Percentiles rank a stretch among this genome's conserved stretches.
Evolutionary conservation across 2,329 filamentous ascomycete species (phyloP).

Genomic region (Calonectria pauciramosa): DNA sequence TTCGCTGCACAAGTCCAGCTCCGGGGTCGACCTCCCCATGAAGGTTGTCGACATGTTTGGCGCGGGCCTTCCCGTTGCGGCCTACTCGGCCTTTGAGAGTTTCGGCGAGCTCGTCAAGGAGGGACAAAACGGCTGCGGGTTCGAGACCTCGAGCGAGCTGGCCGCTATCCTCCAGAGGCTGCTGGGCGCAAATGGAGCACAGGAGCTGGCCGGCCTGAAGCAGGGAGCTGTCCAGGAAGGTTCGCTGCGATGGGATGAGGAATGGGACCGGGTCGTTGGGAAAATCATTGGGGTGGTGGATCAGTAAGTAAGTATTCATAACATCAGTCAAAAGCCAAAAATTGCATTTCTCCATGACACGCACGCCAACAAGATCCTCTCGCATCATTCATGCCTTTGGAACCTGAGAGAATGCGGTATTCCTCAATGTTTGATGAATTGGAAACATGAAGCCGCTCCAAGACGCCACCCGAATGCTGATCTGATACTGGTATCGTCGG

Average conservation of each 20-base stretch:
- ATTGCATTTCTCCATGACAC: neutral
- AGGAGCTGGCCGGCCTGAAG: conserved; percentile 72
- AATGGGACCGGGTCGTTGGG: conserved; percentile 90
- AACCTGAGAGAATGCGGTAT: conserved; percentile 14
- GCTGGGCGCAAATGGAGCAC: conserved; percentile 65
- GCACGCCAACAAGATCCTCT: neutral
- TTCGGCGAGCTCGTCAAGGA: conserved; percentile 93
- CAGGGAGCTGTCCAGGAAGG: conserved; percentile 82
- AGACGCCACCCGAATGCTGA: conserved; percentile 39
- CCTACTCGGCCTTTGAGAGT: conserved; percentile 88
- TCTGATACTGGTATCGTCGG: conserved; percentile 22
- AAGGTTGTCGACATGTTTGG: conserved; percentile 99
- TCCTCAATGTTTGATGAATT: conserved; percentile 23
- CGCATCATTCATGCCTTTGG: neutral
- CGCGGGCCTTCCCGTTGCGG: conserved; percentile 89
- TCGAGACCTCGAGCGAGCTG: conserved; percentile 79
- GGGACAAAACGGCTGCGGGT: conserved; percentile 87
- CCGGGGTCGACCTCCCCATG: conserved; percentile 97
- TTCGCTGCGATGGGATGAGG: conserved; percentile 85
- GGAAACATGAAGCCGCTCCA: conserved; percentile 36
- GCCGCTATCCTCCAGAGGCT: conserved; percentile 73
- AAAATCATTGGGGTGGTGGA: conserved; percentile 71
- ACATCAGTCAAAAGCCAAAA: conserved; percentile 8
- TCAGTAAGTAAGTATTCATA: conserved; percentile 30
- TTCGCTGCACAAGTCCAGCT: conserved; percentile 92